Evolutionary conservation across 805 yeast species (phyloP), one percentile per base, ranked within the genome.

Genomic region (Cyberlindnera misumaiensis): DNA sequence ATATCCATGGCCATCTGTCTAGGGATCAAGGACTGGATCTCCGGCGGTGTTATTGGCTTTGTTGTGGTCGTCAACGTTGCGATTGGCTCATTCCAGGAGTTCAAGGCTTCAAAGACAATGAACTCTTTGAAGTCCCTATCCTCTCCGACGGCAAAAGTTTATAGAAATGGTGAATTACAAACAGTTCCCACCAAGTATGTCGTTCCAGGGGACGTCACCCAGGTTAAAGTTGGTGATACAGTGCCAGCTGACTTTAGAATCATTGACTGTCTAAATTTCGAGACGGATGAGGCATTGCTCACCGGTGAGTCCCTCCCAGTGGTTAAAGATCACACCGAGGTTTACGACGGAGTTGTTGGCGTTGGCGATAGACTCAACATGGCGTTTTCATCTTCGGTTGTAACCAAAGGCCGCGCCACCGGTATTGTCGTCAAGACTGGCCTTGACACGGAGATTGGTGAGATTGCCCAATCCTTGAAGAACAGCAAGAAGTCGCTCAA

Each of bases 51-150:
- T 26, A 80, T 83, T 54, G 77, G 75, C 1, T 80, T 73, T 34
- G 89, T 83, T 17, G 75, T 83, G 24, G 55, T 58, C 25, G 66
- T 83, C 40, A 83, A 83, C 52, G 75, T 83, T 28, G 59, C 61
- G 22, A 80, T 83, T 41, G 93, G 93, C 4, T 72, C 78, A 39
- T 59, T 72, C 46, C 93, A 83, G 58, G 90, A 83, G 54, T 69
- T 66, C 53, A 77, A 74, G 46, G 90, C 93, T 1, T 88, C 83
- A 46, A 73, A 80, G 53, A 83, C 90, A 1, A 83, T 83, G 86
- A 83, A 80, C 28, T 78, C 88, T 0, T 68, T 83, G 30, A 70
- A 75, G 44, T 70, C 78, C 1, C 67, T 83, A 37, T 70, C 83
- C 37, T 77, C 87, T 3, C 87, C 90, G 4, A 72, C 80, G 3